phyloP scores from a whole-genome alignment of 768 basidiomycete species.

The Auricularia sp. region DNA sequence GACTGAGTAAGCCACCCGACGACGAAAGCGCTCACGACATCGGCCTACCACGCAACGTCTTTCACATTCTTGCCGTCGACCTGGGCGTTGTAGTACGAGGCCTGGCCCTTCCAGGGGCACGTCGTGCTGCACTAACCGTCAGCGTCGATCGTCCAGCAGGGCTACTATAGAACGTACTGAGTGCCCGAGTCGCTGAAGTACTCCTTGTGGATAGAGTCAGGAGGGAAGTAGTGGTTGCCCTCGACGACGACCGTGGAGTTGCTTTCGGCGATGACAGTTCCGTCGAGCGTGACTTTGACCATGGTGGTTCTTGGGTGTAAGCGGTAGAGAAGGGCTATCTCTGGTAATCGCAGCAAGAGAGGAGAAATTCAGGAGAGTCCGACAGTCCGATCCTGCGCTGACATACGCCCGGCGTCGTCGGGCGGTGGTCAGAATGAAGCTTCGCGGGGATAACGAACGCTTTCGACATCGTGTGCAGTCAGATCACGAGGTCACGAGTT shows the following conservation, averaged over 20 bases:
- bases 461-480: no score
- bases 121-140: slow-evolving; percentile 26
- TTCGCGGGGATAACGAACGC: background rate
- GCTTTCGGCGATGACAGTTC: slow-evolving; percentile 47
- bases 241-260: slow-evolving; percentile 47
- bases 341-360: background rate
- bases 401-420: no score
- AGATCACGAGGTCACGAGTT: no score
- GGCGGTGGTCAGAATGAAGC: no score
- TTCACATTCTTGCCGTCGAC: slow-evolving; percentile 38
- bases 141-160: no score
- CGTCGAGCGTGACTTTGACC: slow-evolving; percentile 44
- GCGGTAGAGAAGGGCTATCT: no score
- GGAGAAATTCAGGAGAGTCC: no score
- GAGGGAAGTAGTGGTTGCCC: slow-evolving; percentile 68
- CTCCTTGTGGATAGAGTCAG: slow-evolving; percentile 35
- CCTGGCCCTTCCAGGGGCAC: slow-evolving; percentile 73
- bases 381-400: no score
- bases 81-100: slow-evolving; percentile 53
- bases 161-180: slow-evolving; percentile 26
- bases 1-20: background rate
- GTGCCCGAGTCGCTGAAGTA: slow-evolving; percentile 43
- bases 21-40: background rate
- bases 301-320: slow-evolving; percentile 10
- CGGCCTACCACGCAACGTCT: slow-evolving; percentile 57